Evolutionary conservation across 2,329 filamentous ascomycete species (phyloP).

Genomic region (Clonostachys rhizophaga): DNA sequence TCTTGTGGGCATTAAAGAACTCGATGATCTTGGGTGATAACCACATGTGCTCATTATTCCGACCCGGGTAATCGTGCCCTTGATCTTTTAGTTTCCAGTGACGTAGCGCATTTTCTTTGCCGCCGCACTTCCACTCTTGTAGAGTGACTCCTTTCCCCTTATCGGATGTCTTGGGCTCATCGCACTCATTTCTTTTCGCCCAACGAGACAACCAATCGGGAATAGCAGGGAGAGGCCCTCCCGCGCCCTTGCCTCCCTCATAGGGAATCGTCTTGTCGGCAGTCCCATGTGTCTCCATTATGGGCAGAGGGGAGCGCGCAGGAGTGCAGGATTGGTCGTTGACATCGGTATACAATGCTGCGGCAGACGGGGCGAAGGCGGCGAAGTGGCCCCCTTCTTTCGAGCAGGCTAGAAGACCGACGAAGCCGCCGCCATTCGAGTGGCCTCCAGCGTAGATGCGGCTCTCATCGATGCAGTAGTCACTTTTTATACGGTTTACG

Average conservation of each 20-base stretch:
- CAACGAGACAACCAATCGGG: slow-evolving; percentile 30
- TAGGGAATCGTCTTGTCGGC: slow-evolving; percentile 35
- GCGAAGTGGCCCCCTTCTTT: slow-evolving; percentile 32
- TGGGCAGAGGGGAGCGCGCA: slow-evolving; percentile 26
- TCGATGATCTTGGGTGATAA: too few relatives aligned
- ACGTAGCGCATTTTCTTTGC: too few relatives aligned
- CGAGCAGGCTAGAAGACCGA: slow-evolving; percentile 38
- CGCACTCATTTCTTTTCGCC: slow-evolving; percentile 32
- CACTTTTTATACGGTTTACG: slow-evolving; percentile 26
- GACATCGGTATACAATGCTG: slow-evolving; percentile 37
- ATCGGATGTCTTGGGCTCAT: slow-evolving; percentile 13
- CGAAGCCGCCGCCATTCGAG: slow-evolving; percentile 43
- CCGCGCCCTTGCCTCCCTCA: slow-evolving; percentile 32
- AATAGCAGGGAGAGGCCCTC: slow-evolving; percentile 32
- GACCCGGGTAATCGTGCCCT: too few relatives aligned
- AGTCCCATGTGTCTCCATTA: slow-evolving; percentile 40
- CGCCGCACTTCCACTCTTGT: too few relatives aligned
- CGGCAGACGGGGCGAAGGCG: slow-evolving; percentile 37
- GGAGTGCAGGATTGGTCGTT: slow-evolving; percentile 25
- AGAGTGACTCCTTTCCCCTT: too few relatives aligned
- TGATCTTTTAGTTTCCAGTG: too few relatives aligned
- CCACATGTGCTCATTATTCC: too few relatives aligned
- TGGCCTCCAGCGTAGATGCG: slow-evolving; percentile 39
- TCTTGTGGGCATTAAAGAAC: too few relatives aligned
- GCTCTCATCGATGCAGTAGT: slow-evolving; percentile 34